Evolutionary conservation across 768 basidiomycete genomes (phyloP).

Genomic region (Cyclocybe aegerita): DNA sequence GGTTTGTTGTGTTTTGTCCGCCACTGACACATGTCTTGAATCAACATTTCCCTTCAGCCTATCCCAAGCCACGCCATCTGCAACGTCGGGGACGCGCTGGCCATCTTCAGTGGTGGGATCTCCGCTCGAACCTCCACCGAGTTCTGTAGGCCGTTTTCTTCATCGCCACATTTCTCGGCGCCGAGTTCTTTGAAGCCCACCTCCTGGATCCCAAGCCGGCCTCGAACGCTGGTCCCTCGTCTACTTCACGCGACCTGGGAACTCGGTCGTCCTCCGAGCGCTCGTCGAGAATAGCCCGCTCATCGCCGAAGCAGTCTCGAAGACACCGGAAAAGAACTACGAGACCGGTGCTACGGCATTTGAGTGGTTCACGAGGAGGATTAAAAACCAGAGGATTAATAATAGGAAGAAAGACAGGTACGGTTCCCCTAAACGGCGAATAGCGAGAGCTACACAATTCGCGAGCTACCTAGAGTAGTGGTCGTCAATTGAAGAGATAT

Average conservation of each 20-base stretch:
- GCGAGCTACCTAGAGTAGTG: too few species aligned
- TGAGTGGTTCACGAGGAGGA: constrained; percentile 46
- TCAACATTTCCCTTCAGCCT: constrained; percentile 29
- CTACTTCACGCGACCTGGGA: constrained; percentile 65
- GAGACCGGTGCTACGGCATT: constrained; percentile 34
- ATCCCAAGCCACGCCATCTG: constrained; percentile 58
- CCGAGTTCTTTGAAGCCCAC: constrained; percentile 36
- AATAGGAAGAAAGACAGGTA: too few species aligned
- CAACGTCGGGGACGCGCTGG: constrained; percentile 62
- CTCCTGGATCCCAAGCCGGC: constrained; percentile 54
- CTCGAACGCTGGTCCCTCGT: constrained; percentile 66
- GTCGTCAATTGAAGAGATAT: too few species aligned
- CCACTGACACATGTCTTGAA: too few species aligned
- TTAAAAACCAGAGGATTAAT: constrained; percentile 43
- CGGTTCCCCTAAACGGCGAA: too few species aligned
- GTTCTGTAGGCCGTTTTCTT: constrained; percentile 50
- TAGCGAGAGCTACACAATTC: too few species aligned
- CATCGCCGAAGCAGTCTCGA: constrained; percentile 43
- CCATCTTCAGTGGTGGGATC: constrained; percentile 64
- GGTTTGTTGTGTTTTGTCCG: constrained; percentile 29
- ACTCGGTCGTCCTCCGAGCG: constrained; percentile 49
- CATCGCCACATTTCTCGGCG: background rate
- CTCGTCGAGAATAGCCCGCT: constrained; percentile 49
- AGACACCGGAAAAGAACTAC: constrained; percentile 35
- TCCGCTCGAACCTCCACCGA: constrained; percentile 63